Base-by-base conservation (phyloP, 345 rosid genomes). In the Camelina hispida region DNA sequence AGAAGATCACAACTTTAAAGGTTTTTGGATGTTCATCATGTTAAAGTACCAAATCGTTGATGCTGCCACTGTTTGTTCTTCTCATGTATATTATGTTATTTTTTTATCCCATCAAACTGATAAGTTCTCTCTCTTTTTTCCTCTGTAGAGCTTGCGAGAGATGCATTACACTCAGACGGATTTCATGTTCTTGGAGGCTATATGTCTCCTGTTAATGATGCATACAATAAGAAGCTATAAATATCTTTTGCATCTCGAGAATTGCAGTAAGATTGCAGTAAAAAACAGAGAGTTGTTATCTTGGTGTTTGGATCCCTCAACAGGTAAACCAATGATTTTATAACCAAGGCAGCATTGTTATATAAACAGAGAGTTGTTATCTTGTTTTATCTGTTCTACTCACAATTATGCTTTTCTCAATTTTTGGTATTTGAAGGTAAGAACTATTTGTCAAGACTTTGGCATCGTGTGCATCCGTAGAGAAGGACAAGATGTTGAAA, bases 121-220 rank as follows among this genome's bases (percentile, higher is more conserved):
- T 75, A 11, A 40, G 35, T 32, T 81, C 15, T 68, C 22, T 78
- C 35, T 79, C 25, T 23, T 23, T 72, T 3, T 40, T 73, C 11
- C 50, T 78, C 51, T 30, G 62, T 79, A 94, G 98, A 95, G 84
- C 76, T 95, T 71, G 98, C 94, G 1, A 89, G 90, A 74, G 97
- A 90, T 79, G 90, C 90, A 18, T 68, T 95, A 69, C 86, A 69
- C 32, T 82, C 76, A 5, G 79, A 84, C 62, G 94, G 94, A 22
- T 88, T 73, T 77, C 81, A 64, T 84, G 97, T 92, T 74, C 83
- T 93, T 80, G 97, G 92, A 57, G 97, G 88, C 66, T 95, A 90
- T 50, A 84, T 95, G 93, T 95, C 98, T 23, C 96, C 99, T 53
- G 98, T 86, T n/a, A 87, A 82, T 79, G 91, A 95, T 81, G 91